Conservation (phyloP, 768 basidiomycete species). For the Amanita inopinata region DNA sequence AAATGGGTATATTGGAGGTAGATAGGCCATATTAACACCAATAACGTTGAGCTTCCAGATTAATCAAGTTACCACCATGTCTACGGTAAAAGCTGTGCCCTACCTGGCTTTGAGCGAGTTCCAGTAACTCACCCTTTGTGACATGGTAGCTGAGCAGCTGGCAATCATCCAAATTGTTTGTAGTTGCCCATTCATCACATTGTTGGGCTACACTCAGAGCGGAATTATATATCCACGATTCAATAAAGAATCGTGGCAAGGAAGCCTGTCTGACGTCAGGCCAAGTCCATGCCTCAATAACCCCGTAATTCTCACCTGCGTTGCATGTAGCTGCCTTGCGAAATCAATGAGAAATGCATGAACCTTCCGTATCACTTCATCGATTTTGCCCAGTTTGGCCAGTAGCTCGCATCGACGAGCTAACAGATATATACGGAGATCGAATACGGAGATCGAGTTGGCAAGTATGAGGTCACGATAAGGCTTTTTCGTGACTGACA, state of each 20-base stretch:
- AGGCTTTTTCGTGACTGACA: constrained; percentile 73
- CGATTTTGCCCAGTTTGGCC: constrained; percentile 54
- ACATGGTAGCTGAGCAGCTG: constrained; percentile 50
- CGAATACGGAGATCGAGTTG: constrained; percentile 88
- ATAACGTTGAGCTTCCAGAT: constrained; percentile 70
- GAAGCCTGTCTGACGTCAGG: constrained; percentile 25
- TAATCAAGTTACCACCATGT: too few species aligned
- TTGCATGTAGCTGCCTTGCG: constrained; percentile 62
- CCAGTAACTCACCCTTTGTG: constrained; percentile 79
- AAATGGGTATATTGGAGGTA: constrained; percentile 71
- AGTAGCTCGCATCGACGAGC: constrained; percentile 76
- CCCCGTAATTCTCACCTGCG: constrained; percentile 52
- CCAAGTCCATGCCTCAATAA: constrained; percentile 2
- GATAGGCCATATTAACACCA: constrained; percentile 61
- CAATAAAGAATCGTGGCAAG: constrained; percentile 66
- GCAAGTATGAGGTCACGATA: constrained; percentile 85
- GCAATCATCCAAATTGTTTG: constrained; percentile 35
- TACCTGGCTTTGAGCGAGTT: constrained; percentile 85
- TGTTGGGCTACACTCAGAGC: constrained; percentile 76
- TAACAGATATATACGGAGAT: constrained; percentile 86
- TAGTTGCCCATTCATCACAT: constrained; percentile 62
- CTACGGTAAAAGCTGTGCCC: constrained; percentile 2
- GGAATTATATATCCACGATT: constrained; percentile 91
- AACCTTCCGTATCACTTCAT: constrained; percentile 64
- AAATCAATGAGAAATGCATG: constrained; percentile 70